Conservation (phyloP, 768 basidiomycete species). For the Kwoniella heveanensis region DNA sequence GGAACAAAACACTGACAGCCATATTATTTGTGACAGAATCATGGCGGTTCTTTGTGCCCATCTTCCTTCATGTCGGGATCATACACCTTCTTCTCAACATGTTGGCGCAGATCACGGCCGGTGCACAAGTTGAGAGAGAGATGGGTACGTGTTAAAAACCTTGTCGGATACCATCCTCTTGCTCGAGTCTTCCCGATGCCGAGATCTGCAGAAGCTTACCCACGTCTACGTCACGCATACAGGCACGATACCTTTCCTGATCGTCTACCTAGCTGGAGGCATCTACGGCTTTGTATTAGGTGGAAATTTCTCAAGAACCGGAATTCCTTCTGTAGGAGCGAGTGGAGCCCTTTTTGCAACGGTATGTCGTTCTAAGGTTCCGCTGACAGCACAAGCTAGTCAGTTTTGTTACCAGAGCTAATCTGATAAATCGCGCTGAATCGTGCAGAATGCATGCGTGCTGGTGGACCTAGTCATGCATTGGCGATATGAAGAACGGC, state of each 20-base stretch:
- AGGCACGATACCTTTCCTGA: slow-evolving; percentile 74
- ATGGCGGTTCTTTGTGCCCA: slow-evolving; percentile 76
- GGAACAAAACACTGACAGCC: too few relatives aligned
- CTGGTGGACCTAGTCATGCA: slow-evolving; percentile 87
- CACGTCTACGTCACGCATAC: too few relatives aligned
- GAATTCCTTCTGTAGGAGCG: slow-evolving; percentile 85
- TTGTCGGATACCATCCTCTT: too few relatives aligned
- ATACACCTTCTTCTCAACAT: slow-evolving; percentile 90
- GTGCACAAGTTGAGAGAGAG: slow-evolving; percentile 76
- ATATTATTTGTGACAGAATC: slow-evolving; percentile 27
- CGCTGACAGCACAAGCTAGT: too few relatives aligned
- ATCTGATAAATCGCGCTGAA: background rate
- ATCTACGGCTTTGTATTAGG: slow-evolving; percentile 87
- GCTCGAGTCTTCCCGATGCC: too few relatives aligned
- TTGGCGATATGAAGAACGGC: slow-evolving; percentile 84
- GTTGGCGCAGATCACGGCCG: slow-evolving; percentile 78
- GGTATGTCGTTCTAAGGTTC: slow-evolving; percentile 50
- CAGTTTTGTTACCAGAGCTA: too few relatives aligned
- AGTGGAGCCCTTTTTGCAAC: slow-evolving; percentile 91
- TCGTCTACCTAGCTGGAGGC: slow-evolving; percentile 82
- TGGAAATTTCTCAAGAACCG: slow-evolving; percentile 88
- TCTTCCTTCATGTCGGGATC: slow-evolving; percentile 94
- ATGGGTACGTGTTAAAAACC: too few relatives aligned
- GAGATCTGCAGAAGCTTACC: too few relatives aligned
- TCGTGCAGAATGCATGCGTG: slow-evolving; percentile 41